Percentiles rank a stretch among this genome's conserved stretches.
These are phyloP conservation scores for Neoascochyta sp. DNA, from an alignment of 2,329 filamentous ascomycete species.

Conservation along the genomic window DNA sequence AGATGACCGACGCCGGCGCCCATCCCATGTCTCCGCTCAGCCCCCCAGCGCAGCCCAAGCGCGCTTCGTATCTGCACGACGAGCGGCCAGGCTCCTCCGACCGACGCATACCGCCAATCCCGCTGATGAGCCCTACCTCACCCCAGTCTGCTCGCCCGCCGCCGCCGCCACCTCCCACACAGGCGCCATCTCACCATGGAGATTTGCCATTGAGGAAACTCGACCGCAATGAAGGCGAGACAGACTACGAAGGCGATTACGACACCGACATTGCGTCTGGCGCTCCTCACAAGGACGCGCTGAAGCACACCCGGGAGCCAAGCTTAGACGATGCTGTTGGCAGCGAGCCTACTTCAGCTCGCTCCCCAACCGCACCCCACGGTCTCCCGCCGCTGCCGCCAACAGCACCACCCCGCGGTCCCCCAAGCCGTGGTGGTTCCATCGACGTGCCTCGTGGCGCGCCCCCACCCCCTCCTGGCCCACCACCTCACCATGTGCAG, in stretches of 20 bases:
- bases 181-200: slow-evolving; percentile 37
- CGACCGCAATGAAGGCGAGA: slow-evolving; percentile 73
- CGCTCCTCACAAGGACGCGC: slow-evolving; percentile 86
- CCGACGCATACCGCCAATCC: slow-evolving; percentile 52
- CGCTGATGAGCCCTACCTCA: slow-evolving; percentile 41
- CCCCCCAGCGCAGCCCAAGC: slow-evolving; percentile 35
- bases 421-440: slow-evolving; percentile 54
- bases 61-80: slow-evolving; percentile 41
- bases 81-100: slow-evolving; percentile 33
- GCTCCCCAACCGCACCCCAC: slow-evolving; percentile 37
- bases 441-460: slow-evolving; percentile 67
- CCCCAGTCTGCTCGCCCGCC: slow-evolving; percentile 39
- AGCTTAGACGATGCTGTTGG: slow-evolving; percentile 66
- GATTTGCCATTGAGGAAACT: slow-evolving; percentile 36
- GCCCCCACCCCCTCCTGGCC: slow-evolving; percentile 63
- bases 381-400: slow-evolving; percentile 37
- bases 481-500: slow-evolving; percentile 57
- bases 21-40: slow-evolving; percentile 27
- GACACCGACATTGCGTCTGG: slow-evolving; percentile 96
- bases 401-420: slow-evolving; percentile 51
- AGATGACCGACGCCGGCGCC: slow-evolving; percentile 52
- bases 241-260: slow-evolving; percentile 96
- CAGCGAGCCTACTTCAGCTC: slow-evolving; percentile 50
- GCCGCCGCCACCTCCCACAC: slow-evolving; percentile 46
- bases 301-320: slow-evolving; percentile 77